A percentile compares a stretch with the other conserved stretches of the same genome.
Conservation (phyloP, 1,284 basidiomycete genomes). For the Tylopilus sp. region DNA sequence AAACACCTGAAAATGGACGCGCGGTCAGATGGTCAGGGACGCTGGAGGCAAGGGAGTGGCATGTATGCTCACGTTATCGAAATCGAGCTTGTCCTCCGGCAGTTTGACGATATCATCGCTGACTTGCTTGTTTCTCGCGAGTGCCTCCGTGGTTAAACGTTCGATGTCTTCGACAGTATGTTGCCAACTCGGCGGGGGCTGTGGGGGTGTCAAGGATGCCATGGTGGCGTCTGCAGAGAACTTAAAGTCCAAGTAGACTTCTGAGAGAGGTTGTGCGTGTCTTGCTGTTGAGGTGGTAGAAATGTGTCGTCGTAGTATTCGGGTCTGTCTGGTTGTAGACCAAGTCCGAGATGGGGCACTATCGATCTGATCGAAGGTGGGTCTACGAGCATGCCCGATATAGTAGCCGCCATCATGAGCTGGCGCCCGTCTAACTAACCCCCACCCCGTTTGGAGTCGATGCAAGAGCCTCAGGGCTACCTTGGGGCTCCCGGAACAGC, state of each 20-base stretch:
- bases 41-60: neutral
- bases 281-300: neutral
- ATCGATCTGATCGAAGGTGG: neutral
- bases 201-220: constrained; percentile 67
- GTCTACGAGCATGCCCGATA: neutral
- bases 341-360: neutral
- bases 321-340: neutral
- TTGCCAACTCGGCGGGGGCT: constrained; percentile 73
- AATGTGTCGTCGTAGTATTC: neutral
- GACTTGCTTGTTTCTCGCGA: constrained; percentile 59
- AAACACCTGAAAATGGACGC: neutral
- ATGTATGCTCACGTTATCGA: constrained; percentile 61
- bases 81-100: constrained; percentile 62
- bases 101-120: constrained; percentile 72
- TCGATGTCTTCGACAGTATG: constrained; percentile 72
- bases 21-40: neutral
- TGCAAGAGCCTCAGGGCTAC: neutral
- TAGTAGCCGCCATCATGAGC: neutral
- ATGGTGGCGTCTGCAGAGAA: constrained; percentile 14
- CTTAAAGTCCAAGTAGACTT: neutral
- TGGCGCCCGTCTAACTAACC: neutral
- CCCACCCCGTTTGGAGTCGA: neutral
- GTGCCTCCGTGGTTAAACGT: constrained; percentile 66
- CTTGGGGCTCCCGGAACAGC: neutral
- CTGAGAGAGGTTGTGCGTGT: neutral